Base-by-base conservation (phyloP, 1,284 basidiomycete genomes). In the Cryptococcus floricola region DNA sequence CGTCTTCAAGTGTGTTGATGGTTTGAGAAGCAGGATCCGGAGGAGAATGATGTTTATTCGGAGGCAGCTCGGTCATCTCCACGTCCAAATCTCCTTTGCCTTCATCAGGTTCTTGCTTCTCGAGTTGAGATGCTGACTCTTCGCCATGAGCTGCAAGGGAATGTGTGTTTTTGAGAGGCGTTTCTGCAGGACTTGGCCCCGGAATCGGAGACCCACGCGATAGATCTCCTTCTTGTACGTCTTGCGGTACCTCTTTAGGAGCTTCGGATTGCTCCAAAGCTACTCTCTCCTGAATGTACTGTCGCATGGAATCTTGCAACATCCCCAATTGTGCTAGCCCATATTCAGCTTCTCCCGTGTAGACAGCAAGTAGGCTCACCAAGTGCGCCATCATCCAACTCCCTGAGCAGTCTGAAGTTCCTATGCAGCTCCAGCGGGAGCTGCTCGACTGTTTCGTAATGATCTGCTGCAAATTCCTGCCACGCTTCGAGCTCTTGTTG, bases 381-480 rank as follows among this genome's bases (percentile, higher is more conserved):
- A 51, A 82, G 74, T 52, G 84, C 81, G 69, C 90, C 88, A 58
- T 84, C 80, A 64, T 95, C 92, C 31, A 93, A 77, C 73, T 95
- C 91, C n/a, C 82, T 79, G 68, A 93, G 81, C 38, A 95, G 79
- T 23, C 84, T 80, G 73, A 87, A 88, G 56, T 89, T 87, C 39
- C 92, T 81, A 67, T 90, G 87, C 52, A 95, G 73, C 52, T 89
- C 88, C 56, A 94, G 77, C 2, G 92, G 91, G 5, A 95, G 76
- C 73, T 93, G 90, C 66, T 94, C 91, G 53, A 92, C 83, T 52
- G 87, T 83, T 82, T 90, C 89, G 70, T 85, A 86, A 65, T 88
- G 84, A 60, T 91, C 87, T 64, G 88, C 87, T 60, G 84, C 82
- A 69, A 91, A 84, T 25, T 83, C 78, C 41, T 88, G 85, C 88